Base-by-base conservation (phyloP, 257 asterid species). In the Sherardia arvensis region DNA sequence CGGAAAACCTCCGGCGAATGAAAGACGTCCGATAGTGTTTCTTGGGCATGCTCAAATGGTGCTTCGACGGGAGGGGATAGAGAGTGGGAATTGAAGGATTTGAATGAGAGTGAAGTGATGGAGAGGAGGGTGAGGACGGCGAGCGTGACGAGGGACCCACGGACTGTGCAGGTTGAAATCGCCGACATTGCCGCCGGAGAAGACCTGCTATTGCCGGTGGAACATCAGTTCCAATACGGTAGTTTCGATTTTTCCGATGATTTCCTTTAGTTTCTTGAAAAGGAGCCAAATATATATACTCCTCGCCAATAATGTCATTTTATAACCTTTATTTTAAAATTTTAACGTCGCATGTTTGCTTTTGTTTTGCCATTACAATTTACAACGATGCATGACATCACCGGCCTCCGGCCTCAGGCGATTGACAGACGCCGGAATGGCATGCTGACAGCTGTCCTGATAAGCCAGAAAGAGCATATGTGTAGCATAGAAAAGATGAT, bases 111-210 rank as follows among this genome's bases (percentile, higher is more conserved):
- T 47, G 48, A 79, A 34, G 91, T 73, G 81, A 92, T 87, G 67
- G 99, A 79, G 62, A 85, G 45, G 45, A 92, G 59, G 15, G 97
- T 84, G 14, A 87, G 18, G 69, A 85, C 59, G 25, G 97, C 85
- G 33, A 92, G 90, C 21, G 94, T 76, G 49, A 85, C 79, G 54
- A 91, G 79, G 53, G 93, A 88, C 77, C 93, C 76, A 61, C 81
- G 87, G 68, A 89, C 81, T 61, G 83, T 78, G 73, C 82, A 86
- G 65, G 53, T 7, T 59, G 75, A 67, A 61, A 81, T 59, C 77
- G 95, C 88, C 88, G 84, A 88, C 98, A 91, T 91, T 73, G 73
- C 83, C 76, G n/a, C n/a, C n/a, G n/a, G n/a, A n/a, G n/a, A n/a
- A n/a, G n/a, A n/a, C n/a, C n/a, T n/a, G n/a, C n/a, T n/a, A n/a